These are phyloP conservation scores for Wallemia mellicola DNA, from an alignment of 1,284 basidiomycete genomes.

Conservation along the genomic window DNA sequence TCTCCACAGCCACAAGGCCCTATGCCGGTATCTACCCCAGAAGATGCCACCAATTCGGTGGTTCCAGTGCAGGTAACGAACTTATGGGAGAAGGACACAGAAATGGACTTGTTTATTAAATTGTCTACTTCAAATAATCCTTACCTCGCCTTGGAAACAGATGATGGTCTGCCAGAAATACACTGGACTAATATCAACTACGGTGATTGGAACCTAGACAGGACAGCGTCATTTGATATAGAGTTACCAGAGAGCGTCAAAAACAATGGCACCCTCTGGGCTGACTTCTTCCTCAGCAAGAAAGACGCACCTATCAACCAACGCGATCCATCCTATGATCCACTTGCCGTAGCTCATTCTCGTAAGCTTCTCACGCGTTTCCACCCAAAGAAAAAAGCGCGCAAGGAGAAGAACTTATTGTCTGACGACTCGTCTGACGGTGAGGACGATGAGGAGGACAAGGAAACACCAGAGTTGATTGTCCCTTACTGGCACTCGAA, in stretches of 20 bases:
- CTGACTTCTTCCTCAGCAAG: constrained; percentile 44
- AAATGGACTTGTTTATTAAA: neutral
- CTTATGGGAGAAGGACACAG: neutral
- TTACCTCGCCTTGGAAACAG: neutral
- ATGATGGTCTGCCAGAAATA: neutral
- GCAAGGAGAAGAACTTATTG: constrained; percentile 61
- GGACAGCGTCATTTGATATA: constrained; percentile 33
- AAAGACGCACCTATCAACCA: constrained; percentile 35
- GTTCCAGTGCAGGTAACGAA: neutral
- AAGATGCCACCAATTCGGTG: neutral
- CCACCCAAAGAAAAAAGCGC: constrained; percentile 32
- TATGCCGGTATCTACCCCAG: neutral
- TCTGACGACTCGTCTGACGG: constrained; percentile 17
- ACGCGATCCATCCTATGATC: constrained; percentile 22
- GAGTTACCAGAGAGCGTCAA: constrained; percentile 27
- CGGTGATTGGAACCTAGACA: constrained; percentile 42
- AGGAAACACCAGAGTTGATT: constrained; percentile 15
- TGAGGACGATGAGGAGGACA: constrained; percentile 21
- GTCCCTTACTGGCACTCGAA: constrained; percentile 74
- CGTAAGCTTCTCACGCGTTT: constrained; percentile 64
- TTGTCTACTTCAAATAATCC: neutral
- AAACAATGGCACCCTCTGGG: constrained; percentile 41
- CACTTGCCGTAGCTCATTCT: constrained; percentile 33
- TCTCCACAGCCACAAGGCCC: neutral
- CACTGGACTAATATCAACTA: constrained; percentile 51